Evolutionary conservation across 2,329 filamentous ascomycete genomes (phyloP), one percentile per base, ranked within the genome.

Genomic region (Mycocentrospora acerina): DNA sequence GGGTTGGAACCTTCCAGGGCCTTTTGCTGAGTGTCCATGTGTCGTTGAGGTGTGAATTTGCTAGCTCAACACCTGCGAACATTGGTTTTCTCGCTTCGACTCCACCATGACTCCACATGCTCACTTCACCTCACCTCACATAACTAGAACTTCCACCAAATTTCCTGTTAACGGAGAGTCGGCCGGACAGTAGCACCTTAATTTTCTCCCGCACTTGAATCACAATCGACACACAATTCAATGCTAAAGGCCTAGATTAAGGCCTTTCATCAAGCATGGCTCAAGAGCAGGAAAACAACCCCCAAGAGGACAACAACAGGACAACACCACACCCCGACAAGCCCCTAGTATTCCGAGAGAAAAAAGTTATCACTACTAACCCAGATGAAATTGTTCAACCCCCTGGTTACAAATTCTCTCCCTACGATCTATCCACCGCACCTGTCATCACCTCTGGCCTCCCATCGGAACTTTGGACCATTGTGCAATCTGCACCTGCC

Each of bases 401-500:
- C 2, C 13, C 13, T 7, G 48, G 48, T 4, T 35, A 47, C 30
- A 64, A 57, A 41, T 67, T 67, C 37, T 40, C 64, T 22, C 68
- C 68, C 6, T 52, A 55, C 26, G 60, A 71, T 29, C 44, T 59
- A n/a, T 38, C 50, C 4, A 51, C 51, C 7, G 34, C 51, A 10
- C 52, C 53, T 11, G 44, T 25, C 3, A 34, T 59, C 5, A 42
- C 55, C 3, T 62, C 53, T 18, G 53, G 58, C 14, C 59, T 68
- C 3, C 62, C 66, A 4, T 38, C 52, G 7, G 60, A 67, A 33
- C 32, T 60, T 17, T 70, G 67, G 67, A 59, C 52, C 3, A 61
- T 67, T 8, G 55, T 70, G 19, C 62, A 70, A 27, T 59, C 55
- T 7, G 57, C 57, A n/a, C 58, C 59, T 10, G 88, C 85, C 61